Conservation (phyloP, 2,329 filamentous ascomycete genomes). For the Tricladium varicosporioides region DNA sequence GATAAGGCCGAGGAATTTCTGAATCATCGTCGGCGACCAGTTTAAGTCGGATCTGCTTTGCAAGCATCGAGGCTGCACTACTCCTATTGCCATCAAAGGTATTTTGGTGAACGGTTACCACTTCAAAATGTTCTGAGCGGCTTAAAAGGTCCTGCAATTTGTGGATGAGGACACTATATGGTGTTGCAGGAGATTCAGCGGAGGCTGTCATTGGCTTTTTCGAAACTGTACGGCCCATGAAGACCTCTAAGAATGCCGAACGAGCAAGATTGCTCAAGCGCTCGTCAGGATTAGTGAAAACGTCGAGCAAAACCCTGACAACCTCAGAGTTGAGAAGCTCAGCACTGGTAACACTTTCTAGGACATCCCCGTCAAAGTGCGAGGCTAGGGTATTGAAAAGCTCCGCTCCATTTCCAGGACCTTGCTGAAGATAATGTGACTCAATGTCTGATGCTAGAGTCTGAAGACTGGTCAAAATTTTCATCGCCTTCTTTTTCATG, state of each 20-base stretch:
- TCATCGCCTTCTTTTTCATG: conserved; percentile 75
- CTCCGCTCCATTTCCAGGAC: conserved; percentile 53
- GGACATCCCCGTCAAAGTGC: conserved; percentile 84
- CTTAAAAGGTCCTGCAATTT: conserved; percentile 96
- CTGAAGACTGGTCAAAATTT: conserved; percentile 73
- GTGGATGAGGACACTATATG: conserved; percentile 86
- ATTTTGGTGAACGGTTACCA: conserved; percentile 92
- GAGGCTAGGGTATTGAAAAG: conserved; percentile 75
- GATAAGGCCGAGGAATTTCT: conserved; percentile 81
- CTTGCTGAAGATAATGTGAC: conserved; percentile 62
- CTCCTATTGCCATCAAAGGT: conserved; percentile 85
- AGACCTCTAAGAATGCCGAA: conserved; percentile 83
- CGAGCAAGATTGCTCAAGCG: conserved; percentile 64
- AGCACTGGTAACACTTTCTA: conserved; percentile 93
- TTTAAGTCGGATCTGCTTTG: conserved; percentile 89
- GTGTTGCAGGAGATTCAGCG: conserved; percentile 70
- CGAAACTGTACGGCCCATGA: conserved; percentile 75
- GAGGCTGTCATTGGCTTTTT: conserved; percentile 61
- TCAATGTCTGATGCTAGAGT: conserved; percentile 70
- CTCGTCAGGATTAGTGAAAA: conserved; percentile 73
- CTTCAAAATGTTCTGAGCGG: conserved; percentile 96
- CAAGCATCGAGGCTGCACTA: conserved; percentile 92
- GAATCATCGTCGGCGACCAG: conserved; percentile 87
- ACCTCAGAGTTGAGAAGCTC: conserved; percentile 89
- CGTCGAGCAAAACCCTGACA: conserved; percentile 76